Conservation (phyloP, 164 flowering plant species). For the Taxillus chinensis region DNA sequence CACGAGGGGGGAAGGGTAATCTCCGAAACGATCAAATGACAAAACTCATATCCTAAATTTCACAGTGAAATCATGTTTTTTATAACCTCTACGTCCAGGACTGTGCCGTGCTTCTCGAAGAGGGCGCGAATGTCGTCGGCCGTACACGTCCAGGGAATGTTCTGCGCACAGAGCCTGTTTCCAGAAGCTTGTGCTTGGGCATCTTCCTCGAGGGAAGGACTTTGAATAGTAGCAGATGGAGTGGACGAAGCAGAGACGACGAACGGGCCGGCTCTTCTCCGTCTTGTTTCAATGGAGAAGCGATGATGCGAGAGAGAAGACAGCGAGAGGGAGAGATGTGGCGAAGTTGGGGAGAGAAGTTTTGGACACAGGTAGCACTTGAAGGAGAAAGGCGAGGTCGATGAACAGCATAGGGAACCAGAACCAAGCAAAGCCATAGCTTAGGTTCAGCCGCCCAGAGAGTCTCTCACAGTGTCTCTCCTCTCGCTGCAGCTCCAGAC, state of each 20-base stretch:
- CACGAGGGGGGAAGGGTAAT: neutral
- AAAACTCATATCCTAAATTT: neutral
- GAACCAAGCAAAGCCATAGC: too few species aligned
- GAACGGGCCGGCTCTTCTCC: slow-evolving; percentile 6
- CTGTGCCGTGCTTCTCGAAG: slow-evolving; percentile 65
- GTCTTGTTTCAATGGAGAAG: slow-evolving; percentile 9
- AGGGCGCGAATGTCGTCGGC: slow-evolving; percentile 49
- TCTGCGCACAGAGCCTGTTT: slow-evolving; percentile 58
- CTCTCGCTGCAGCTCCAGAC: too few species aligned
- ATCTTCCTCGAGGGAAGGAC: slow-evolving; percentile 12
- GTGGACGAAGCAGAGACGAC: slow-evolving; percentile 10
- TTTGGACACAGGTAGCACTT: neutral
- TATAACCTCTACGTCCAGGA: slow-evolving; percentile 62
- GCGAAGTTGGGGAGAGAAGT: neutral
- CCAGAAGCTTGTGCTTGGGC: slow-evolving; percentile 20
- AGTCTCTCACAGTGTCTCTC: too few species aligned
- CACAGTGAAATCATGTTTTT: neutral
- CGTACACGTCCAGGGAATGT: slow-evolving; percentile 68
- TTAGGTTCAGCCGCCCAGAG: too few species aligned
- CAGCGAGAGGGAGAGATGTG: neutral
- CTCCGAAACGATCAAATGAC: neutral
- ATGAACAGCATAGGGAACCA: neutral
- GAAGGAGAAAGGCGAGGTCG: neutral
- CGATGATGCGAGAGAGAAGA: slow-evolving; percentile 7
- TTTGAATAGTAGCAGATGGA: slow-evolving; percentile 1